Base-by-base conservation (phyloP, 1,284 basidiomycete species). In the Neonothopanus nambi region DNA sequence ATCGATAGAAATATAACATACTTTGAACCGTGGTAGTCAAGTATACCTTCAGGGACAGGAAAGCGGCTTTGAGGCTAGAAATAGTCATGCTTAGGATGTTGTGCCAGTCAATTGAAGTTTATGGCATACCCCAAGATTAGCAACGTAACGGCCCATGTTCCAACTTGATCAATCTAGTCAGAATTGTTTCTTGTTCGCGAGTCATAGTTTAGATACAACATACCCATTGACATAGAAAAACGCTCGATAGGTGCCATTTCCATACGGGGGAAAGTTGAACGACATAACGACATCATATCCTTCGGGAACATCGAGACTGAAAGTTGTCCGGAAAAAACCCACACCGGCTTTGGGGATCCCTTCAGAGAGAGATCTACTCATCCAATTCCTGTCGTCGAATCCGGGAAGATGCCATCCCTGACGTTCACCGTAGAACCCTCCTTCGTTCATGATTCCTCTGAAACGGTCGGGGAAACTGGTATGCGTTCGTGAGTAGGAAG, bases 371-470 rank as follows among this genome's bases (percentile, higher is more conserved):
- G 71, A 63, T 44, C 76, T 70, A 9, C 58, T 45, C 13, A 59
- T 58, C 84, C 84, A 86, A 5, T 63, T 59, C 1, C 76, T 75
- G 7, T 72, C 75, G 53, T 83, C 72, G 61, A 75, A 84, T 23
- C 76, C 78, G 1, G 84, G 84, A 2, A 86, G 71, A 61, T 86
- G 83, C 83, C 84, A 86, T 6, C 84, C 84, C 46, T 70, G 52
- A 41, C 84, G 77, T 59, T 87, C 84, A 20, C 76, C 81, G 44
- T 76, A 80, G 18, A 84, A 68, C 2, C 85, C 84, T 13, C 84
- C 84, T 62, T 85, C 84, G 56, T 86, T 86, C 40, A 84, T 67
- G 23, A 82, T 28, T 2, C 53, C 53, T 33, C 85, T 74, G 4
- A 73, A 67, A 60, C 71, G 75, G 65, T 86, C 85, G 0, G 72